These are phyloP conservation scores for rapeseed (Brassica napus) DNA, from an alignment of 345 rosid species.

Conservation along the genomic window DNA sequence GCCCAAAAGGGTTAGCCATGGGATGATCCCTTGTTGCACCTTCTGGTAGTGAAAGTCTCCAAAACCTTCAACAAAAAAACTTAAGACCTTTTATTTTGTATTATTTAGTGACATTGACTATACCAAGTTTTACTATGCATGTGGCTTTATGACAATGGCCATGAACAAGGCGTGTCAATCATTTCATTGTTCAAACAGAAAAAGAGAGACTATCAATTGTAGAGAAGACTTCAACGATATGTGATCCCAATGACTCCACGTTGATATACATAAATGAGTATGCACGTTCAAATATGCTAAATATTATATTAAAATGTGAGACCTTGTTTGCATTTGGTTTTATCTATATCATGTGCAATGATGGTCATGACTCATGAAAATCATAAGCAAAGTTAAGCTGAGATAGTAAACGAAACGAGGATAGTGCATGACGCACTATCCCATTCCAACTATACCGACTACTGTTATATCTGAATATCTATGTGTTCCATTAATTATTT, in stretches of 20 bases:
- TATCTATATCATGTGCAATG: conserved; percentile 6
- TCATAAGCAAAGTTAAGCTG: neutral
- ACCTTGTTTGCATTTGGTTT: conserved; percentile 5
- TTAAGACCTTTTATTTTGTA: neutral
- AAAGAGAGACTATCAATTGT: conserved; percentile 22
- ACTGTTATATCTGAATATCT: conserved; percentile 21
- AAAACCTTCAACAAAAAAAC: conserved; percentile 52
- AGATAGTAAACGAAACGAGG: conserved; percentile 23
- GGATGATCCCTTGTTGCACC: conserved; percentile 77
- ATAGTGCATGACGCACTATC: conserved; percentile 47
- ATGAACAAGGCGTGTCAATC: conserved; percentile 28
- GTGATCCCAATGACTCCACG: conserved; percentile 35
- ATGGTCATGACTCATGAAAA: conserved; percentile 26
- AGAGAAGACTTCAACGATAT: conserved; percentile 25
- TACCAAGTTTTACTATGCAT: conserved; percentile 27
- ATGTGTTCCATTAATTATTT: conserved; percentile 30
- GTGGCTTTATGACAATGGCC: conserved; percentile 37
- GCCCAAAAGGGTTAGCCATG: conserved; percentile 80
- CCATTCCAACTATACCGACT: conserved; percentile 10
- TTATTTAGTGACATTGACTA: conserved; percentile 10
- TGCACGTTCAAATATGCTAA: neutral
- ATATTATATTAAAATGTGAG: neutral
- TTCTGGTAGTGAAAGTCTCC: conserved; percentile 76
- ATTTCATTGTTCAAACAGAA: conserved; percentile 9
- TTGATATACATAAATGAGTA: neutral